A percentile compares a stretch with the other conserved stretches of the same genome.
phyloP scores from a whole-genome alignment of 805 yeast genomes.

The Phaffomyces opuntiae region DNA sequence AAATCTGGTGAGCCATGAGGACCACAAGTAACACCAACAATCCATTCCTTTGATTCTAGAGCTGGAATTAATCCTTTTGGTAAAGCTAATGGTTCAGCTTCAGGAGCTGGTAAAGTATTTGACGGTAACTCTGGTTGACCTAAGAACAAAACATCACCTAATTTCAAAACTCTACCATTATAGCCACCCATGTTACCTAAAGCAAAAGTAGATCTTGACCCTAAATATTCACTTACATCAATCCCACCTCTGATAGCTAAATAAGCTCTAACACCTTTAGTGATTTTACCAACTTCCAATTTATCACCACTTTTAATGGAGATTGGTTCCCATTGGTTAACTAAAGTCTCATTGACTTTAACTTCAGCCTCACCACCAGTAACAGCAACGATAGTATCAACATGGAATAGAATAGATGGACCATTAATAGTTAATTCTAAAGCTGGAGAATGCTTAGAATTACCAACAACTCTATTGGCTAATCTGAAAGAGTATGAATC shows the following conservation, averaged over 20 bases:
- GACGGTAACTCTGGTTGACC: slow-evolving; percentile 69
- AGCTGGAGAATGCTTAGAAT: slow-evolving; percentile 75
- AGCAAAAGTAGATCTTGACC: slow-evolving; percentile 95
- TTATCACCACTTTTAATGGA: slow-evolving; percentile 66
- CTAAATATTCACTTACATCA: slow-evolving; percentile 89
- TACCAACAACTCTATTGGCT: slow-evolving; percentile 90
- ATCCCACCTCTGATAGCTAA: slow-evolving; percentile 88
- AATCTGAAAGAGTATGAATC: slow-evolving; percentile 84
- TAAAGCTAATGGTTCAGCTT: slow-evolving; percentile 50
- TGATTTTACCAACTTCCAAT: slow-evolving; percentile 72
- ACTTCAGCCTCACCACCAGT: slow-evolving; percentile 81
- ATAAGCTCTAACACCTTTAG: slow-evolving; percentile 83
- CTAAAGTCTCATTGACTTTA: slow-evolving; percentile 51
- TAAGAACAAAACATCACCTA: slow-evolving; percentile 86
- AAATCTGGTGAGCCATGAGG: slow-evolving; percentile 98
- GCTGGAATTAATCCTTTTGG: slow-evolving; percentile 39
- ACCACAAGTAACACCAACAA: slow-evolving; percentile 90
- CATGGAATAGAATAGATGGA: slow-evolving; percentile 80
- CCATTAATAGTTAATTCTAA: slow-evolving; percentile 85
- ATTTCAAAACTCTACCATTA: slow-evolving; percentile 85
- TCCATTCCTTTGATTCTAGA: slow-evolving; percentile 45
- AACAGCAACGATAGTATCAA: slow-evolving; percentile 66
- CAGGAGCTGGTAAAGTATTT: slow-evolving; percentile 68
- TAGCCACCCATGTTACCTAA: slow-evolving; percentile 89
- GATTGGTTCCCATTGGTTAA: slow-evolving; percentile 68